These are phyloP conservation scores for Magnolia changhungtana DNA, from an alignment of 164 flowering plant genomes.

Conservation along the genomic window DNA sequence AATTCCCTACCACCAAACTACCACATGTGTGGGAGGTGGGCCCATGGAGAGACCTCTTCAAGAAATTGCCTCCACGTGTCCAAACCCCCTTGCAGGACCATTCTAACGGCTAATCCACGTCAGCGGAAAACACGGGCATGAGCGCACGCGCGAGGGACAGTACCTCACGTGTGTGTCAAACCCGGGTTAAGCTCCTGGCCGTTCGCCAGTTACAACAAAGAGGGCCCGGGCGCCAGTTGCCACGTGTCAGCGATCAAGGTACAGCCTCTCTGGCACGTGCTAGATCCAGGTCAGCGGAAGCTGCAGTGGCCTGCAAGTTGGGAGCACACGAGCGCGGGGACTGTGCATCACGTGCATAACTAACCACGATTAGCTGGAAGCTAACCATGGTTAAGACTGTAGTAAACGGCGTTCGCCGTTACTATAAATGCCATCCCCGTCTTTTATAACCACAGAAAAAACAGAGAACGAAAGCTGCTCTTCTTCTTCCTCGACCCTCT, in stretches of 20 bases:
- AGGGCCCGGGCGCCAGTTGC: not conserved
- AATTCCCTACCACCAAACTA: no score
- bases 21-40: no score
- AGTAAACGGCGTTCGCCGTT: slow-evolving; percentile 2
- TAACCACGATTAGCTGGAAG: not conserved
- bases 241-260: not conserved
- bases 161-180: not conserved
- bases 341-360: not conserved
- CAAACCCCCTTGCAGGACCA: no score
- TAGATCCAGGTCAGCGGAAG: not conserved
- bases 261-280: not conserved
- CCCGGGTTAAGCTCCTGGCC: not conserved
- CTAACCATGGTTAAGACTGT: not conserved
- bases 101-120: not conserved
- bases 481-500: not conserved
- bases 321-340: not conserved
- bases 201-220: not conserved
- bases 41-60: no score
- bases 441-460: not conserved
- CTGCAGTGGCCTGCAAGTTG: not conserved
- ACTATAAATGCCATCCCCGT: not conserved
- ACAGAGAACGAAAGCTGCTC: not conserved
- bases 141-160: not conserved
- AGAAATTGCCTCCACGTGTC: no score
- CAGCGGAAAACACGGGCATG: not conserved